A percentile compares a stretch with the other conserved stretches of the same genome.
These are phyloP conservation scores for Russula emetica DNA, from an alignment of 768 basidiomycete species.

Conservation along the genomic window DNA sequence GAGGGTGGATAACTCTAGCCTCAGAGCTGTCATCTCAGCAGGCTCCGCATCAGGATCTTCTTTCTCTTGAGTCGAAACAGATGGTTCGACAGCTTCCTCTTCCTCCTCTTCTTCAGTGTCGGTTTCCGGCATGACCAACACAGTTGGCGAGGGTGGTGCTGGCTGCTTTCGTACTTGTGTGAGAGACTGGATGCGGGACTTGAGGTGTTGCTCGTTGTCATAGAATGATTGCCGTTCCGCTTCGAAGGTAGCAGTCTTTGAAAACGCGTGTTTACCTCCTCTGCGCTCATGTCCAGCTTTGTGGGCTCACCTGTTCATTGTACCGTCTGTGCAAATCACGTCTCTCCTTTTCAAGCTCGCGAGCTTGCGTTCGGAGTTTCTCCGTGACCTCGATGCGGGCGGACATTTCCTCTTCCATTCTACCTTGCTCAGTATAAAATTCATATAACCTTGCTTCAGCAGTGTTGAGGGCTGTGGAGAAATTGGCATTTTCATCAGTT, in stretches of 20 bases:
- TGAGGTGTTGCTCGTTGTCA: constrained; percentile 90
- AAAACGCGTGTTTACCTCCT: constrained; percentile 8
- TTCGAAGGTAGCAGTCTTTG: constrained; percentile 80
- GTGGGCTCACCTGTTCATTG: constrained; percentile 69
- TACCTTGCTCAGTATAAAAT: constrained; percentile 74
- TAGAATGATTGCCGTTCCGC: constrained; percentile 90
- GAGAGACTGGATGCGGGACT: constrained; percentile 82
- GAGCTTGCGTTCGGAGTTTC: constrained; percentile 73
- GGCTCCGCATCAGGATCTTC: constrained; percentile 70
- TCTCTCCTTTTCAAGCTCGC: constrained; percentile 87
- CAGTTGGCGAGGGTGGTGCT: constrained; percentile 33
- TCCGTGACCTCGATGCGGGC: constrained; percentile 79
- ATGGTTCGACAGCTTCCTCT: constrained; percentile 33
- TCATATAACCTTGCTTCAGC: constrained; percentile 75
- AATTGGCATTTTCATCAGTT: constrained; percentile 57
- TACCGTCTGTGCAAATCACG: constrained; percentile 77
- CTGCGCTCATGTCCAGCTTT: constrained; percentile 15
- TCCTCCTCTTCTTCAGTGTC: constrained; percentile 42
- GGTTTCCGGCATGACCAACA: constrained; percentile 32
- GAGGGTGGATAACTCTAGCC: constrained; percentile 79
- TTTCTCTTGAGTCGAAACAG: constrained; percentile 43
- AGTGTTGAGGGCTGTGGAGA: constrained; percentile 58
- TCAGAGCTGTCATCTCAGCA: constrained; percentile 82
- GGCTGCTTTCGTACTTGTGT: constrained; percentile 57
- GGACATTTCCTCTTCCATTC: constrained; percentile 77